Evolutionary conservation across 345 rosid genomes (phyloP).

Genomic region (Sonneratia caseolaris): DNA sequence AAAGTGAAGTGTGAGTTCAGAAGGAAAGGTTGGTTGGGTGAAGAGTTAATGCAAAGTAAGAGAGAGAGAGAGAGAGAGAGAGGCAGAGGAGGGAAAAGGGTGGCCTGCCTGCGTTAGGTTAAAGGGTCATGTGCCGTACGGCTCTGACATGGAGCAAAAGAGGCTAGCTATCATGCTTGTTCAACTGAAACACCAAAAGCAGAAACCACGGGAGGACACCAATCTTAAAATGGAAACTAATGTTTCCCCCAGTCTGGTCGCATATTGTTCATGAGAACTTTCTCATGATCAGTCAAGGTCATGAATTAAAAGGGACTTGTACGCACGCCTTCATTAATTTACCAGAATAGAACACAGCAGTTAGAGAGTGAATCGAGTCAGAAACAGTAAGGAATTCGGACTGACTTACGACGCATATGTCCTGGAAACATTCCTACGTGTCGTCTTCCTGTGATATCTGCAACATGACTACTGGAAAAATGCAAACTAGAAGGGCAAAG

Average conservation of each 20-base stretch:
- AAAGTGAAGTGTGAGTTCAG: not conserved
- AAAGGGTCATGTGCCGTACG: not conserved
- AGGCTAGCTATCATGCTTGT: too few species aligned
- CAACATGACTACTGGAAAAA: not conserved
- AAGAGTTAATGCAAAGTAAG: not conserved
- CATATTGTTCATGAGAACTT: not conserved
- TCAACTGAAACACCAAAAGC: not conserved
- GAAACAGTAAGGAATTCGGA: too few species aligned
- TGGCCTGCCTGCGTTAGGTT: not conserved
- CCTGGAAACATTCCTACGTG: not conserved
- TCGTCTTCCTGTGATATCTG: not conserved
- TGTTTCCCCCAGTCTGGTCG: not conserved
- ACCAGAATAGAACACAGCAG: not conserved
- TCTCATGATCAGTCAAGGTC: not conserved
- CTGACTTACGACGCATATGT: too few species aligned
- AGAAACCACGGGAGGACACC: not conserved
- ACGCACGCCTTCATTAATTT: not conserved
- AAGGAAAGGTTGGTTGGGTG: conserved; percentile 5
- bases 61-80: not conserved
- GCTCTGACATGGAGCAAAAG: not conserved
- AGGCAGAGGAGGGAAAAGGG: not conserved
- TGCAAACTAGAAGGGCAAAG: not conserved
- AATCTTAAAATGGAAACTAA: not conserved
- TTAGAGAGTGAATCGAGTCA: too few species aligned
- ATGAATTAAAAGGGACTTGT: not conserved